Base-by-base conservation (phyloP, 2,329 filamentous ascomycete genomes). In the Fusarium sp. region DNA sequence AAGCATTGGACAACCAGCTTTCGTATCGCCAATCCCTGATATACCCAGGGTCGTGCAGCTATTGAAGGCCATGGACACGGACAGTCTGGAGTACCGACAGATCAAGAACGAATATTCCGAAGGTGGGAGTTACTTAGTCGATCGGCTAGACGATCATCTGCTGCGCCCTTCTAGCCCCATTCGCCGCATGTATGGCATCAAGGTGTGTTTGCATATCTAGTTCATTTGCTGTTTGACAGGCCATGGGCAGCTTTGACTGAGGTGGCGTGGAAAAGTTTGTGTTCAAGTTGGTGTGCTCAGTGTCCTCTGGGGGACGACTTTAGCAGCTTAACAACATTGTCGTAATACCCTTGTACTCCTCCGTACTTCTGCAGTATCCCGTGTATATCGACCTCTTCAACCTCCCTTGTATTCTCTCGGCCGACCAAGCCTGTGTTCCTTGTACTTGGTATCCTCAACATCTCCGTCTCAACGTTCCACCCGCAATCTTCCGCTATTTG, bases 381-480 rank as follows among this genome's bases (percentile, higher is more conserved):
- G 17, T 80, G 62, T 27, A 89, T 74, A 53, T 87, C 81, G 9
- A 84, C 71, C 14, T 83, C 75, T 6, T 75, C 75, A 2, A 62
- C 46, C 1, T 70, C 50, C 52, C 67, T 74, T 8, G 75, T 78
- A 53, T 82, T 81, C 46, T 78, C 81, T 36, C 93, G 87, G 7
- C 95, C 95, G 44, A 98, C 79, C 35, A 99, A 84, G 2, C 91
- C 94, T 22, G 91, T 90, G 80, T 98, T 98, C 69, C 96, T 86
- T 42, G 95, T 98, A 80, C 93, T 97, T 2, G 96, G 96, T 70
- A 99, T 98, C 49, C 95, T 87, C 76, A 99, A 81, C 85, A 96
- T 91, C 76, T 97, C 95, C 70, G 88, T 93, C 81, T 98, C 94
- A 2, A 93, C 87, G 9, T 86, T 82, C 86, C 91, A 97, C 4